A percentile compares a stretch with the other conserved stretches of the same genome.
Evolutionary conservation across 169 alveolate species (phyloP).

Genomic region (Cryptosporidium felis): DNA sequence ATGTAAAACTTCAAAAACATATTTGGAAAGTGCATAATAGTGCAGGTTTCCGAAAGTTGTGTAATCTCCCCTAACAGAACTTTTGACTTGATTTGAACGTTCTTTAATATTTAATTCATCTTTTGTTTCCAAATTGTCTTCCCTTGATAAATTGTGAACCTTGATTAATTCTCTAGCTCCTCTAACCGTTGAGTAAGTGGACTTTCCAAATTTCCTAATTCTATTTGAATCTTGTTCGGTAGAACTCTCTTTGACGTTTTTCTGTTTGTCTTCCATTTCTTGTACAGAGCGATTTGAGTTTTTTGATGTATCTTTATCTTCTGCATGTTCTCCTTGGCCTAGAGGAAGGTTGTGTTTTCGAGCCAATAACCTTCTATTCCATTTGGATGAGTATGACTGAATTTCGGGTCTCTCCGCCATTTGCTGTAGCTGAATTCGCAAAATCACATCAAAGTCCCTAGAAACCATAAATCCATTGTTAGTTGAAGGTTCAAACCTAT

Average conservation of each 20-base stretch:
- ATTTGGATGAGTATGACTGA: slow-evolving; percentile 65
- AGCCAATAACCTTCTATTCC: slow-evolving; percentile 59
- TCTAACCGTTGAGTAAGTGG: slow-evolving; percentile 52
- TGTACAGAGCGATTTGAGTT: background rate
- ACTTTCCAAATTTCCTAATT: slow-evolving; percentile 58
- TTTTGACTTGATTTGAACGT: background rate
- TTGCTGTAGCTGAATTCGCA: slow-evolving; percentile 63
- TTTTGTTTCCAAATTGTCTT: slow-evolving; percentile 5
- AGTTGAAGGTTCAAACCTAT: background rate
- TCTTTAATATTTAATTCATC: background rate
- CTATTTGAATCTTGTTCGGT: background rate
- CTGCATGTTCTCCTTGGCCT: background rate
- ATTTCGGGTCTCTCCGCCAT: slow-evolving; percentile 72
- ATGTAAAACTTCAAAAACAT: slow-evolving; percentile 44
- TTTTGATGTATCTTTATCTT: background rate
- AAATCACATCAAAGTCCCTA: slow-evolving; percentile 56
- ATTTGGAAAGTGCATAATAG: background rate
- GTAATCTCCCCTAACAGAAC: background rate
- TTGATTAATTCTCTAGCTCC: slow-evolving; percentile 66
- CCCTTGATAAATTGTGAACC: slow-evolving; percentile 30
- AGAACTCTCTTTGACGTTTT: slow-evolving; percentile 21
- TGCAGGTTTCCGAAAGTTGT: background rate
- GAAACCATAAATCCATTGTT: slow-evolving; percentile 40
- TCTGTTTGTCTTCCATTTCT: background rate
- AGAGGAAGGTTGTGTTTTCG: slow-evolving; percentile 25